phyloP scores from a whole-genome alignment of 1,284 basidiomycete species.

The Cutaneotrichosporon sp. region DNA sequence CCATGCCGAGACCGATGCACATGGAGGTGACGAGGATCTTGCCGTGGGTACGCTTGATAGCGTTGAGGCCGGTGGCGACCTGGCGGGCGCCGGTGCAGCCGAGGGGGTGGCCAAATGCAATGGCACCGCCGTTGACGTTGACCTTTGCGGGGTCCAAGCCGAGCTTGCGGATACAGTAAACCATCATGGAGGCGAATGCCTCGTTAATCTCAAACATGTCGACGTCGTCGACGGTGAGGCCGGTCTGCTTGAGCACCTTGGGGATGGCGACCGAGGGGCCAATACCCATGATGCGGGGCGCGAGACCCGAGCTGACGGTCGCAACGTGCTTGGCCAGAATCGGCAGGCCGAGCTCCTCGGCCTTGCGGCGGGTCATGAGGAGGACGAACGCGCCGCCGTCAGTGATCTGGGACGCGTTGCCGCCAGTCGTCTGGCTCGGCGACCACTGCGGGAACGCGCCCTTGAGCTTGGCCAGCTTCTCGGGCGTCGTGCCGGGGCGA shows the following conservation, averaged over 20 bases:
- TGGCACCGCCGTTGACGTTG: constrained; percentile 85
- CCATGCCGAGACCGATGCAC: constrained; percentile 92
- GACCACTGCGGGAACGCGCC: constrained; percentile 85
- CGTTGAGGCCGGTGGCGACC: constrained; percentile 79
- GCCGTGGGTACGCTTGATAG: constrained; percentile 67
- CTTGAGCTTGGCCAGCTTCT: constrained; percentile 83
- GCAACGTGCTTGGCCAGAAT: constrained; percentile 88
- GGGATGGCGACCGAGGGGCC: constrained; percentile 84
- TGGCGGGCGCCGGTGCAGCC: constrained; percentile 83
- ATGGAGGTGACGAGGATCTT: constrained; percentile 89
- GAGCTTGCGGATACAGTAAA: constrained; percentile 68
- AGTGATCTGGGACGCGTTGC: constrained; percentile 87
- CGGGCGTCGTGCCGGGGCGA: constrained; percentile 80
- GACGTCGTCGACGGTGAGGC: constrained; percentile 64
- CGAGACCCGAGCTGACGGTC: constrained; percentile 69
- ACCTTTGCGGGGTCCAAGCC: constrained; percentile 69
- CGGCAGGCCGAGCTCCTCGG: constrained; percentile 81
- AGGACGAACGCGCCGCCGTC: constrained; percentile 95
- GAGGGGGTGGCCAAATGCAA: constrained; percentile 65
- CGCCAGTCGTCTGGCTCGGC: constrained; percentile 66
- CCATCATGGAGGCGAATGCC: constrained; percentile 75
- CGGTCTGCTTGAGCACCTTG: constrained; percentile 59
- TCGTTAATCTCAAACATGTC: constrained; percentile 86
- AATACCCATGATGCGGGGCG: constrained; percentile 83
- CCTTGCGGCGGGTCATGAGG: constrained; percentile 76